Evolutionary conservation across 2,329 filamentous ascomycete species (phyloP).

Genomic region (Torrubiella hemipterigena): DNA sequence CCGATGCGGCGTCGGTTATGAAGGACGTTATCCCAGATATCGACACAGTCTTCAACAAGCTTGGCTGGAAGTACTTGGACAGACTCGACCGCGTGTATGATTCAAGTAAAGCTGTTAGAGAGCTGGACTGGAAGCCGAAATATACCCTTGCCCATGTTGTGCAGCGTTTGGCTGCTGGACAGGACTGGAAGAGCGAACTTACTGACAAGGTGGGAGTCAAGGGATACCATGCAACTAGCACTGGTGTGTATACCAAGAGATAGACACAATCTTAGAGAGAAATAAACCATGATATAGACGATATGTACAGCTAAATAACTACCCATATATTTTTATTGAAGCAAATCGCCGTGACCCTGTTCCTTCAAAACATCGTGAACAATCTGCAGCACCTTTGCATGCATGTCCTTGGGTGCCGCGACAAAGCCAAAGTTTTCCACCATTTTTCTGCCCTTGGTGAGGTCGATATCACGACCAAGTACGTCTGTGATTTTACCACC

Average conservation of each 20-base stretch:
- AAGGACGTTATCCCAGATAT: constrained; percentile 13
- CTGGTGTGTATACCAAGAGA: constrained; percentile 32
- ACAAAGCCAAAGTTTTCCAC: constrained; percentile 42
- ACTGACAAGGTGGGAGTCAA: constrained; percentile 25
- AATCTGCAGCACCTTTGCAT: constrained; percentile 39
- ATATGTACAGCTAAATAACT: too few relatives aligned
- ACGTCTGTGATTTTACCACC: constrained; percentile 45
- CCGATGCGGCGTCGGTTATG: constrained; percentile 19
- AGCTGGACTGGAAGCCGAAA: constrained; percentile 28
- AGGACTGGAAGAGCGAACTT: constrained; percentile 27
- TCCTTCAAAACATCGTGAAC: constrained; percentile 64
- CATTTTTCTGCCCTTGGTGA: constrained; percentile 35
- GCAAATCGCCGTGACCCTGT: constrained; percentile 13
- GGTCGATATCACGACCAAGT: constrained; percentile 36
- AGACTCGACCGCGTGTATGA: constrained; percentile 34
- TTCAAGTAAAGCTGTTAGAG: constrained; percentile 24
- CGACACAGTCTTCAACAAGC: constrained; percentile 16
- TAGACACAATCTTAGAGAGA: too few relatives aligned
- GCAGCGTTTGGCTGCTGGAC: constrained; percentile 19
- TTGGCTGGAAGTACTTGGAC: constrained; percentile 23
- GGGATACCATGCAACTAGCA: constrained; percentile 30
- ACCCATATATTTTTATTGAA: neutral
- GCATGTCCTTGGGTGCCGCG: constrained; percentile 33
- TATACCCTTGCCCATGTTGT: constrained; percentile 26
- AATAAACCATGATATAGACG: too few relatives aligned